Evolutionary conservation across 2,329 filamentous ascomycete genomes (phyloP), one percentile per base, ranked within the genome.

Genomic region (Alternaria novae-zelandiae): DNA sequence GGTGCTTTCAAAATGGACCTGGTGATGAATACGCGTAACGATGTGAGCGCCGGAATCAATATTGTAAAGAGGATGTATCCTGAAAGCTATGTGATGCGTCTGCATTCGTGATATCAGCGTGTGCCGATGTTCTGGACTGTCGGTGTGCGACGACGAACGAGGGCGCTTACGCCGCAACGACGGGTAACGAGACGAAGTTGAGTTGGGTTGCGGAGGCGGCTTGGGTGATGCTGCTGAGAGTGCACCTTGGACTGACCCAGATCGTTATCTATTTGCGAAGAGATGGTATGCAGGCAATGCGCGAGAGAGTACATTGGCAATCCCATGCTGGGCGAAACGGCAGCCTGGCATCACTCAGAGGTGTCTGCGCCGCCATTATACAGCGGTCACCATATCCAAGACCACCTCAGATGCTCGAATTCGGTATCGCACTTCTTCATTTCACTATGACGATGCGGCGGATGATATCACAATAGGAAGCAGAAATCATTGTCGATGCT

Each of bases 81-180:
- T 89, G 8, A 68, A 85, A 64, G 84, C 86, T 58, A 71, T 91
- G 17, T 81, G 91, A 41, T 89, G 87, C 0, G 83, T 92, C 2
- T 92, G 90, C 75, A 91, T 88, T 26, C 25, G 8, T 26, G 25
- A 9, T 26, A 26, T 26, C 3, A 9, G 25, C 25, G 2, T 26
- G 25, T 26, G 80, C 88, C 0, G 89, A 89, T 0, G 75, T 91
- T 2, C 74, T 92, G 20, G 84, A 90, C 61, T 86, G 86, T 0
- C 82, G 80, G 51, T 78, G 83, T 9, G 90, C 88, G 2, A 91
- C 90, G 2, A 90, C 88, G 8, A 91, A 91, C 72, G 91, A 91
- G 77, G 73, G 74, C 3, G 81, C 83, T 0, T 90, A 85, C 82
- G 74, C 77, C 13, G 68, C 65, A 8, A 66, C 65, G 4, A 72